A percentile compares a stretch with the other conserved stretches of the same genome.
Conservation (phyloP, 805 yeast genomes). For the Nematodospora valgi region DNA sequence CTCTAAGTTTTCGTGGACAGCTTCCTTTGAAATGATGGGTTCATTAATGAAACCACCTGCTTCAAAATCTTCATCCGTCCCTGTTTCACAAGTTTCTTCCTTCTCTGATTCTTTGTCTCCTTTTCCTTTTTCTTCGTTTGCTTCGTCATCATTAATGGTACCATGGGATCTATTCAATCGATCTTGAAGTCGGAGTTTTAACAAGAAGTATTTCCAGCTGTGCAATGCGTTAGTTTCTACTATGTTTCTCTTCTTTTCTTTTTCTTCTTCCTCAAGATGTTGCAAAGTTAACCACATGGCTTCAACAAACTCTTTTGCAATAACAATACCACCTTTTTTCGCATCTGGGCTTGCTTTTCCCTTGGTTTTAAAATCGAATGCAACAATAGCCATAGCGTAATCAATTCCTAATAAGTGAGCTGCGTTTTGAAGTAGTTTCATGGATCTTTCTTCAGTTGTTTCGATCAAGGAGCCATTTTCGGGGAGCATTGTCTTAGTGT, state of each 20-base stretch:
- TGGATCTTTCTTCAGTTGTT: conserved; percentile 19
- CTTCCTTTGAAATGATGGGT: too few relatives aligned
- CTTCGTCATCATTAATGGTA: conserved; percentile 15
- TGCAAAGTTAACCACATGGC: conserved; percentile 54
- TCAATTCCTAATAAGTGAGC: conserved; percentile 69
- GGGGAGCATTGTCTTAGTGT: conserved; percentile 79
- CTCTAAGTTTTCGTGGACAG: neutral
- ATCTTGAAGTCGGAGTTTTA: conserved; percentile 45
- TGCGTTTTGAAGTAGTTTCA: conserved; percentile 60
- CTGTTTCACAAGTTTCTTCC: conserved; percentile 2
- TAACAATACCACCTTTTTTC: conserved; percentile 69
- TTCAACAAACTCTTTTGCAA: conserved; percentile 57
- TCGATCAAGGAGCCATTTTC: conserved; percentile 62
- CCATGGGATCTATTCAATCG: conserved; percentile 53
- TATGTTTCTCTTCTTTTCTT: conserved; percentile 39
- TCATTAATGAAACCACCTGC: too few relatives aligned
- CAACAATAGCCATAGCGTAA: conserved; percentile 82
- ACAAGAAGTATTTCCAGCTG: conserved; percentile 52
- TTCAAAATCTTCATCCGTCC: conserved; percentile 2
- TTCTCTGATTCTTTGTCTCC: conserved; percentile 14
- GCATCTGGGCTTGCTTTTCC: conserved; percentile 45
- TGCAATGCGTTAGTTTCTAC: conserved; percentile 49
- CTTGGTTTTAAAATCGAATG: conserved; percentile 66
- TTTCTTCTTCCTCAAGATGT: conserved; percentile 47
- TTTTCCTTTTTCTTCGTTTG: conserved; percentile 15